Evolutionary conservation across 78 protist species (phyloP).

Genomic region (Dictyostelium purpureum): DNA sequence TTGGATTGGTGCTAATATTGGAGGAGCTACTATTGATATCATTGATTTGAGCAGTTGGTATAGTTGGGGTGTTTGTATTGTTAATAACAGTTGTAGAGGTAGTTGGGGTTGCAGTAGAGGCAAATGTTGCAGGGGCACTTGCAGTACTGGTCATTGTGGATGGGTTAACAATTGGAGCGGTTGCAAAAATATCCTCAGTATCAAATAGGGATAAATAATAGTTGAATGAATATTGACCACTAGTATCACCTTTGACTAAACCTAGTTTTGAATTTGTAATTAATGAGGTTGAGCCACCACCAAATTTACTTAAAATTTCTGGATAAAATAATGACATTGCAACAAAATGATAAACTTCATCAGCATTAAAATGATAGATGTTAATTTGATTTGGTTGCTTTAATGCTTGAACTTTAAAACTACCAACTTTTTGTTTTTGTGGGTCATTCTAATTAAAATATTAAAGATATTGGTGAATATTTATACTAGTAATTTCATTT

Average conservation of each 20-base stretch:
- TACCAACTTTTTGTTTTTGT: neutral
- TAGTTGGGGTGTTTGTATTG: neutral
- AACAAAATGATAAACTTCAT: constrained; percentile 18
- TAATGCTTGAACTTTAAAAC: neutral
- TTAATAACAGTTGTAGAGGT: neutral
- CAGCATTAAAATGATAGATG: constrained; percentile 50
- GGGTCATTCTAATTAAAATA: neutral
- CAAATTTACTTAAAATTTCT: neutral
- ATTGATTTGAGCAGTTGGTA: neutral
- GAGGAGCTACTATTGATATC: neutral
- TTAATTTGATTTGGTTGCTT: neutral
- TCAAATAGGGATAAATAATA: neutral
- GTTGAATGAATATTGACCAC: neutral
- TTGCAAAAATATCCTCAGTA: neutral
- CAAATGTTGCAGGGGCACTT: neutral
- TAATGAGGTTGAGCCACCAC: neutral
- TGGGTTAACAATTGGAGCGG: neutral
- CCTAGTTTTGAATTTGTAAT: neutral
- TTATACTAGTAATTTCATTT: neutral
- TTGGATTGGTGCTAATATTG: neutral
- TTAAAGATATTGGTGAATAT: neutral
- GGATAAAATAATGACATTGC: constrained; percentile 61
- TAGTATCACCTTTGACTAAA: neutral
- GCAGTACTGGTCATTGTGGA: neutral
- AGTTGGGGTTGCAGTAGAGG: neutral